phyloP scores from a whole-genome alignment of 1,284 basidiomycete genomes.

The Wolfiporia cocos region DNA sequence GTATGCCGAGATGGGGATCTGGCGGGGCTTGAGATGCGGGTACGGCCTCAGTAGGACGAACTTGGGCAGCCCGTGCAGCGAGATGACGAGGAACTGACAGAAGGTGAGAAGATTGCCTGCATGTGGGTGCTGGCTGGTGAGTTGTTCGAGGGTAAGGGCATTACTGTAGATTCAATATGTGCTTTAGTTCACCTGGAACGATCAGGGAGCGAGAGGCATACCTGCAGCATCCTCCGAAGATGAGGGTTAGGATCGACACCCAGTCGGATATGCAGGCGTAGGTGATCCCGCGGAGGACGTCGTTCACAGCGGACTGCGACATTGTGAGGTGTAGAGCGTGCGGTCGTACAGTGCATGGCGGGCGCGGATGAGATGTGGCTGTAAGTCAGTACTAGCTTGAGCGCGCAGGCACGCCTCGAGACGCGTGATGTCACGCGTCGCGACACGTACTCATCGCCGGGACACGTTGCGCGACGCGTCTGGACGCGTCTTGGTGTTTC shows the following conservation, averaged over 20 bases:
- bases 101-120: conserved; percentile 81
- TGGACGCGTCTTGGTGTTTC: too few species aligned
- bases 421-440: conserved; percentile 10
- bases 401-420: too few species aligned
- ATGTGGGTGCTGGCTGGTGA: conserved; percentile 56
- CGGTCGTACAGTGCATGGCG: too few species aligned
- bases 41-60: conserved; percentile 37
- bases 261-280: conserved; percentile 31
- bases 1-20: conserved; percentile 75
- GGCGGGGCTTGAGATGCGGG: conserved; percentile 50
- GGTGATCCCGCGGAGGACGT: conserved; percentile 15
- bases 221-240: conserved; percentile 61
- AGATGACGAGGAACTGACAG: conserved; percentile 75
- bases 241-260: conserved; percentile 37
- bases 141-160: conserved; percentile 64
- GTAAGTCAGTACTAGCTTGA: neutral
- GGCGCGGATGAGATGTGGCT: neutral
- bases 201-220: conserved; percentile 25
- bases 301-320: too few species aligned
- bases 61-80: conserved; percentile 58
- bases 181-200: conserved; percentile 21
- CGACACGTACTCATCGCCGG: neutral
- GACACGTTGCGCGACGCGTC: too few species aligned
- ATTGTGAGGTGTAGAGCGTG: too few species aligned
- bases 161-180: conserved; percentile 38